Percentiles rank a stretch among this genome's conserved stretches.
Evolutionary conservation across 768 basidiomycete genomes (phyloP).

Genomic region (Pulveroboletus ravenelii): DNA sequence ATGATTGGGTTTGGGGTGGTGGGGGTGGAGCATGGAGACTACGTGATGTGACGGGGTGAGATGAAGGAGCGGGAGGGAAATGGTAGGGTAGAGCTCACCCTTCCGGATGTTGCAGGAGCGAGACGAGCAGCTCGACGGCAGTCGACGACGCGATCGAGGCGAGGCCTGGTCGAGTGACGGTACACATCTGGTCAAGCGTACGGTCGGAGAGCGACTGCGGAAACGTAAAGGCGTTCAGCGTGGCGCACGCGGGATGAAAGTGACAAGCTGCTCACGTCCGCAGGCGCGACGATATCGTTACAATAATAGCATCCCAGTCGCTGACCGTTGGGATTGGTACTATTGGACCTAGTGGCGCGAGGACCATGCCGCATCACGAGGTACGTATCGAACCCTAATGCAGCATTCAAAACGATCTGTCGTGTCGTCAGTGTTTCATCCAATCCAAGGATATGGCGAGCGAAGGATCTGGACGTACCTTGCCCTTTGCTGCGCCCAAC

Average conservation of each 20-base stretch:
- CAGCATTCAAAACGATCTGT: conserved; percentile 90
- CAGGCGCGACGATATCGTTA: conserved; percentile 95
- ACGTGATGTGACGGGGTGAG: background rate
- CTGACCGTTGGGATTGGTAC: conserved; percentile 19
- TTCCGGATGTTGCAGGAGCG: conserved; percentile 83
- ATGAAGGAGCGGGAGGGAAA: too few species aligned
- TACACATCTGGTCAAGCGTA: conserved; percentile 98
- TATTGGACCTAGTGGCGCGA: conserved; percentile 33
- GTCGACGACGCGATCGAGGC: conserved; percentile 90
- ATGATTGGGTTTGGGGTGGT: conserved; percentile 35
- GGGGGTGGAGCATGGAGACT: conserved; percentile 71
- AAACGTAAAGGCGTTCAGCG: background rate
- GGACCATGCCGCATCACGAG: conserved; percentile 96
- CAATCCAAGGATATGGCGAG: background rate
- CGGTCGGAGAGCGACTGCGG: conserved; percentile 70
- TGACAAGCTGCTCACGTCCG: conserved; percentile 58
- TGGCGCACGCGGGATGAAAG: background rate
- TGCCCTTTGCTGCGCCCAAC: conserved; percentile 76
- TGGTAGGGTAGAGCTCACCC: conserved; percentile 46
- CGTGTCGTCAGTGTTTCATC: background rate
- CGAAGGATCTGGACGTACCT: conserved; percentile 44
- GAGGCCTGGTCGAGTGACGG: conserved; percentile 91
- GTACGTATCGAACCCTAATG: conserved; percentile 92
- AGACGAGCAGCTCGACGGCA: conserved; percentile 88
- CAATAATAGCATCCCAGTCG: conserved; percentile 95